Percentiles rank a stretch among this genome's conserved stretches.
phyloP scores from a whole-genome alignment of 129 eudicot genomes.

The Chrysanthemum seticuspe region DNA sequence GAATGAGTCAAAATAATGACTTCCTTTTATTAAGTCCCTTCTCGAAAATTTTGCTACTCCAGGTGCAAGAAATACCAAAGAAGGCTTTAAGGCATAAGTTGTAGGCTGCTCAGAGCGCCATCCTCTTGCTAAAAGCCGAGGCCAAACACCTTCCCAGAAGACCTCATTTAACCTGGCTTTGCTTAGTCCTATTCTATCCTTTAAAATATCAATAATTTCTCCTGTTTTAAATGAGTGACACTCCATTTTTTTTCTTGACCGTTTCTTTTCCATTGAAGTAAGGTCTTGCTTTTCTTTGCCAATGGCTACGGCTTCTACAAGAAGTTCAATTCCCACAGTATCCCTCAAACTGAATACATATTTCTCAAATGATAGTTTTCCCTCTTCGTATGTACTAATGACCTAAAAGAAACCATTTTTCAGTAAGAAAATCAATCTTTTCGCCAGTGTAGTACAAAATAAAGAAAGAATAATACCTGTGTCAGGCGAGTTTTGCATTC shows the following conservation, averaged over 20 bases:
- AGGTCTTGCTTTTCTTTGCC: slow-evolving; percentile 58
- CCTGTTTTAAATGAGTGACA: slow-evolving; percentile 37
- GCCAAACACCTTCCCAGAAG: slow-evolving; percentile 76
- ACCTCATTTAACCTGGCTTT: slow-evolving; percentile 47
- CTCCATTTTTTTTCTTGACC: slow-evolving; percentile 15
- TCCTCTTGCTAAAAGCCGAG: slow-evolving; percentile 60
- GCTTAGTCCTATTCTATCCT: slow-evolving; percentile 48
- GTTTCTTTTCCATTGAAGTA: slow-evolving; percentile 12
- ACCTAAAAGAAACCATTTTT: slow-evolving; percentile 33
- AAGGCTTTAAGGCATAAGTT: slow-evolving; percentile 21
- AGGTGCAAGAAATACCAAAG: slow-evolving; percentile 60
- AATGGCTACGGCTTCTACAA: slow-evolving; percentile 54
- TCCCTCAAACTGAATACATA: slow-evolving; percentile 49
- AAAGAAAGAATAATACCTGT: slow-evolving; percentile 33
- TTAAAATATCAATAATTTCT: slow-evolving; percentile 45
- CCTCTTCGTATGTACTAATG: slow-evolving; percentile 42
- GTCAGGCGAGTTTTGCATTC: slow-evolving; percentile 43
- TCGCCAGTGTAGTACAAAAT: background rate
- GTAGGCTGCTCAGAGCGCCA: slow-evolving; percentile 63
- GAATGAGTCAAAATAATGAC: slow-evolving; percentile 53
- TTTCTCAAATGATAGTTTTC: slow-evolving; percentile 46
- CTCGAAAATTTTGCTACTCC: slow-evolving; percentile 62
- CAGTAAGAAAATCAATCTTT: background rate
- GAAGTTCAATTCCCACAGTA: slow-evolving; percentile 39
- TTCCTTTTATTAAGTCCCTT: slow-evolving; percentile 45